phyloP scores from a whole-genome alignment of 2,329 filamentous ascomycete species.

The Claviceps quebecensis region DNA sequence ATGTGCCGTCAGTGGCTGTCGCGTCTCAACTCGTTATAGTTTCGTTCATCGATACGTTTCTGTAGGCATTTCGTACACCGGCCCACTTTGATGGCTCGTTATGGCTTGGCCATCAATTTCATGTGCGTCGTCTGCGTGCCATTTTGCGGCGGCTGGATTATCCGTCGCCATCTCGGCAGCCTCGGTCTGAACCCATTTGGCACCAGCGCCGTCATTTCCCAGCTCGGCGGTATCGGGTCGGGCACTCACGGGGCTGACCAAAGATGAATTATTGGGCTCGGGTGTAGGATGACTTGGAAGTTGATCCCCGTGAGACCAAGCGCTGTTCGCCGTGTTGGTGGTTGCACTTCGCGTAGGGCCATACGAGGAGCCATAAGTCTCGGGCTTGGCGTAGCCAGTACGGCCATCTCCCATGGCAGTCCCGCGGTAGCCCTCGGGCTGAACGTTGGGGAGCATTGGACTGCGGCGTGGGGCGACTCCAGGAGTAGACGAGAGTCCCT shows the following conservation, averaged over 20 bases:
- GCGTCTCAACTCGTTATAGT: not conserved
- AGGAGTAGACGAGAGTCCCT: conserved; percentile 12
- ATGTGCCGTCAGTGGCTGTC: not conserved
- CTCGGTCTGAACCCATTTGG: conserved; percentile 5
- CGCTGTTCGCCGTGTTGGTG: conserved; percentile 7
- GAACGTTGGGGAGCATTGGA: conserved; percentile 12
- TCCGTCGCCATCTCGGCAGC: conserved; percentile 21
- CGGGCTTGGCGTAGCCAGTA: conserved; percentile 25
- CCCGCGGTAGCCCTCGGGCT: conserved; percentile 24
- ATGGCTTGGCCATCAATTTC: conserved; percentile 26
- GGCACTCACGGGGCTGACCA: conserved; percentile 7
- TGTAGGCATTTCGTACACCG: conserved; percentile 29
- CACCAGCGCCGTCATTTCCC: conserved; percentile 5
- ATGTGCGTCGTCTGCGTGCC: conserved; percentile 21
- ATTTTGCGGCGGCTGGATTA: conserved; percentile 16
- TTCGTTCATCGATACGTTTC: conserved; percentile 20
- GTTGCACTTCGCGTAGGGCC: conserved; percentile 11
- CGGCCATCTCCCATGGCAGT: conserved; percentile 26
- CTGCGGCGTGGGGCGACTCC: conserved; percentile 15
- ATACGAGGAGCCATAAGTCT: conserved; percentile 19
- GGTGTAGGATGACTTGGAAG: conserved; percentile 15
- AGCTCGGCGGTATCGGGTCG: conserved; percentile 8
- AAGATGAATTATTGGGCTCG: conserved; percentile 7
- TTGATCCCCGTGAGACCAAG: conserved; percentile 8
- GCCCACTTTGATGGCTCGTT: conserved; percentile 19